Conservation (phyloP, 2,329 filamentous ascomycete species). For the Nemania sp. region DNA sequence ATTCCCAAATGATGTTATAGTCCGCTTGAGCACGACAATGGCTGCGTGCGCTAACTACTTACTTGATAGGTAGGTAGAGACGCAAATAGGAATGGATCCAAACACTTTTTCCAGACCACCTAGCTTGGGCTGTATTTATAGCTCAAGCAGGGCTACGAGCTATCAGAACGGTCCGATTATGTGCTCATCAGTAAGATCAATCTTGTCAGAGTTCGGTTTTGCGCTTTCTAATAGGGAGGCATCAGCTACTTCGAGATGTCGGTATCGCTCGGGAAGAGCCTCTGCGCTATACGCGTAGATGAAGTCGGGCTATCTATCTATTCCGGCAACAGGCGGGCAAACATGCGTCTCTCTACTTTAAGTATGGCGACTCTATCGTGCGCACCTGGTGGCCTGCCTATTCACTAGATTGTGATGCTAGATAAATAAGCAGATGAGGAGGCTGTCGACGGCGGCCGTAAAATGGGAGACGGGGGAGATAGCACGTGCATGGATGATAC, state of each 20-base stretch:
- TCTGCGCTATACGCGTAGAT: neutral
- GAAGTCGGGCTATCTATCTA: neutral
- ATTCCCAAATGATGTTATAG: too few relatives aligned
- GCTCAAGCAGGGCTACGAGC: too few relatives aligned
- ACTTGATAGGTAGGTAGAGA: too few relatives aligned
- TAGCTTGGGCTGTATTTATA: too few relatives aligned
- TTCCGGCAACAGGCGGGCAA: neutral
- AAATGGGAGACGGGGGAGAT: neutral
- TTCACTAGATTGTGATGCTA: neutral
- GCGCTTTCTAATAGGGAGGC: neutral
- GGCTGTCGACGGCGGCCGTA: neutral
- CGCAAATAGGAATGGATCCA: too few relatives aligned
- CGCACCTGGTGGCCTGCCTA: neutral
- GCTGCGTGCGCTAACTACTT: too few relatives aligned
- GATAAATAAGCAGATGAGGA: neutral
- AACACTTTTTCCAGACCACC: too few relatives aligned
- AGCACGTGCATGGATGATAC: neutral
- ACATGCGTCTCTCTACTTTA: neutral
- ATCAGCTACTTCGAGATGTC: neutral
- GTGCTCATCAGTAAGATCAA: too few relatives aligned
- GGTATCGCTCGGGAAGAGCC: neutral
- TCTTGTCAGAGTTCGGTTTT: too few relatives aligned
- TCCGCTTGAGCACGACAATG: too few relatives aligned
- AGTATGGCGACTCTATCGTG: neutral
- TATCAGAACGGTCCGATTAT: too few relatives aligned